Percentiles rank a stretch among this genome's conserved stretches.
phyloP scores from a whole-genome alignment of 441 rosid genomes.

The Theobroma grandiflorum region DNA sequence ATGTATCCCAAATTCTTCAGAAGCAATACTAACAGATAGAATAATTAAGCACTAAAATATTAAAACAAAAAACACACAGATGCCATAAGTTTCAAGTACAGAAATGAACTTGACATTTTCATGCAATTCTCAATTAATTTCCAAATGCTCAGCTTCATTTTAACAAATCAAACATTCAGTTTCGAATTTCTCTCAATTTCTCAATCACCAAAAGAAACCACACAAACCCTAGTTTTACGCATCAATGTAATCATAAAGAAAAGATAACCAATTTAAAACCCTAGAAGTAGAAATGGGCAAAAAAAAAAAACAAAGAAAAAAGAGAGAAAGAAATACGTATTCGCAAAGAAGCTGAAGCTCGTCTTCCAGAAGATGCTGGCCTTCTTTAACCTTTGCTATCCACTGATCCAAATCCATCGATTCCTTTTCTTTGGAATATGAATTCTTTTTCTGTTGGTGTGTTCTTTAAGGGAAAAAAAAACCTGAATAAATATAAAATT shows the following conservation, averaged over 20 bases:
- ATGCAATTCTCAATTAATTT: conserved; percentile 4
- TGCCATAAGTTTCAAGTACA: background rate
- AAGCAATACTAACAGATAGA: background rate
- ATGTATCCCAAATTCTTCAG: background rate
- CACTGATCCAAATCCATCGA: conserved; percentile 99
- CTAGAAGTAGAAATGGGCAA: conserved; percentile 7
- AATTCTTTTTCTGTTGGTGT: background rate
- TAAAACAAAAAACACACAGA: background rate
- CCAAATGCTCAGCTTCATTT: conserved; percentile 7
- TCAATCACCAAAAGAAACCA: conserved; percentile 1
- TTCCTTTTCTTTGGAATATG: background rate
- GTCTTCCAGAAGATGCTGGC: conserved; percentile 94
- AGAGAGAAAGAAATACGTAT: conserved; percentile 56
- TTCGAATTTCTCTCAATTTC: conserved; percentile 8
- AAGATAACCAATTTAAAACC: conserved; percentile 3
- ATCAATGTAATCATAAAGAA: background rate
- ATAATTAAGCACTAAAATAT: background rate
- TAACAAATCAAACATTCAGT: conserved; percentile 4
- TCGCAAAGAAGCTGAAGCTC: conserved; percentile 99
- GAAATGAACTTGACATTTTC: background rate
- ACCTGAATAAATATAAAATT: background rate
- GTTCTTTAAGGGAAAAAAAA: background rate
- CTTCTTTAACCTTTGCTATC: conserved; percentile 95
- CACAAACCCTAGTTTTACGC: conserved; percentile 12
- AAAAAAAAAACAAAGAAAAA: background rate